A percentile compares a stretch with the other conserved stretches of the same genome.
Conservation (phyloP, 148 eudicot genomes). For the Heliosperma pusillum region DNA sequence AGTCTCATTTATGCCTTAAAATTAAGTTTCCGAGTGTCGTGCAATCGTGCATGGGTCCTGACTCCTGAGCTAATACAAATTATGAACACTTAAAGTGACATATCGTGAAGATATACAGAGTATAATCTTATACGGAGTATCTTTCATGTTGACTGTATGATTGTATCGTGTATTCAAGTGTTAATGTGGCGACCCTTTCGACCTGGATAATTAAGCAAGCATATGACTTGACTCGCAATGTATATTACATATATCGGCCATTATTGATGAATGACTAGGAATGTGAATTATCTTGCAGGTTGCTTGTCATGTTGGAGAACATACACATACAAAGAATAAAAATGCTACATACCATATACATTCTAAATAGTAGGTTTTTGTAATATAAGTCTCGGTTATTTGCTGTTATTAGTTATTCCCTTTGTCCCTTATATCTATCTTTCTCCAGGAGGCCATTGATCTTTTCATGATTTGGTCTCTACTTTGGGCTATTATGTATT, state of each 20-base stretch:
- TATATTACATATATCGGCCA: background rate
- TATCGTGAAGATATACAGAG: no score
- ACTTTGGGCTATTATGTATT: background rate
- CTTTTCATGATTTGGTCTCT: slow-evolving; percentile 25
- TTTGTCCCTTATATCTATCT: slow-evolving; percentile 5
- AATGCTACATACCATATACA: slow-evolving; percentile 15
- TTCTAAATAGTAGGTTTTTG: slow-evolving; percentile 6
- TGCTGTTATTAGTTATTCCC: background rate
- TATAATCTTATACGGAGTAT: no score
- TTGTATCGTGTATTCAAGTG: no score
- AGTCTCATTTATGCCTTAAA: background rate
- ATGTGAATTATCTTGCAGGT: slow-evolving; percentile 24
- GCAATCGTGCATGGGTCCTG: background rate
- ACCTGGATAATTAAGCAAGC: no score
- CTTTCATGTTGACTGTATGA: no score
- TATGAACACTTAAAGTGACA: no score
- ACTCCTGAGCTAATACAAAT: no score
- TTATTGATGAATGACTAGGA: background rate
- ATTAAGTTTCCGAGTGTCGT: background rate
- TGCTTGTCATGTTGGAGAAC: slow-evolving; percentile 19
- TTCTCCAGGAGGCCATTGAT: slow-evolving; percentile 23
- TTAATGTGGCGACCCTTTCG: no score
- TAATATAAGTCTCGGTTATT: background rate
- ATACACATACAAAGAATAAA: slow-evolving; percentile 27
- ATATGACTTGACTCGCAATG: background rate